Evolutionary conservation across 345 rosid species (phyloP).

Genomic region (Tarenaya hassleriana): DNA sequence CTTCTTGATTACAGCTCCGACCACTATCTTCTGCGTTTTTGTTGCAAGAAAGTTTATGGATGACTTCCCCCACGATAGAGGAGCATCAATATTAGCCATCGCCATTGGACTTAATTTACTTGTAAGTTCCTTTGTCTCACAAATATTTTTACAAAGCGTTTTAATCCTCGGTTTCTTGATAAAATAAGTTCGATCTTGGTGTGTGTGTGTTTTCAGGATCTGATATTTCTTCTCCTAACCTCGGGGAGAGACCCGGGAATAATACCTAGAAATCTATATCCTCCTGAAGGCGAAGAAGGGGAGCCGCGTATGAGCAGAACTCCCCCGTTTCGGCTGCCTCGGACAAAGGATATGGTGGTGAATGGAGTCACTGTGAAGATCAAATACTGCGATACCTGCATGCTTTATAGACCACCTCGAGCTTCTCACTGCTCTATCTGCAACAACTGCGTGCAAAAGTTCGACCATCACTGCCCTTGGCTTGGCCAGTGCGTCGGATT

Average conservation of each 20-base stretch:
- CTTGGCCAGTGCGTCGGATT: conserved; percentile 98
- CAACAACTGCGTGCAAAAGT: conserved; percentile 89
- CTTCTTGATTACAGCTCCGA: conserved; percentile 70
- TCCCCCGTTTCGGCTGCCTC: conserved; percentile 50
- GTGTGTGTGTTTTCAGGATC: conserved; percentile 59
- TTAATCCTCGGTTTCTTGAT: background rate
- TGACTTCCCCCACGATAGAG: conserved; percentile 61
- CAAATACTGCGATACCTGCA: conserved; percentile 92
- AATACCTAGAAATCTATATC: conserved; percentile 62
- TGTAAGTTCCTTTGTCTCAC: conserved; percentile 44
- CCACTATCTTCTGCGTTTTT: conserved; percentile 61
- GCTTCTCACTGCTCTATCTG: conserved; percentile 98
- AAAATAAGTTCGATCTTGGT: background rate
- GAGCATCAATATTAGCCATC: conserved; percentile 53
- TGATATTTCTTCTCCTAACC: conserved; percentile 64
- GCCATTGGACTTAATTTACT: conserved; percentile 41
- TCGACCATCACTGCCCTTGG: conserved; percentile 99
- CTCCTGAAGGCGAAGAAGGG: conserved; percentile 50
- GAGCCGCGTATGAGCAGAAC: conserved; percentile 44
- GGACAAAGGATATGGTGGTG: conserved; percentile 56
- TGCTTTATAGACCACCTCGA: conserved; percentile 93
- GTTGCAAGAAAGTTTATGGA: conserved; percentile 63
- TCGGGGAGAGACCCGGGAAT: conserved; percentile 98
- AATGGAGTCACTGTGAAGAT: conserved; percentile 71
- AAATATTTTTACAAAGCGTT: conserved; percentile 12